Evolutionary conservation across 129 eudicot genomes (phyloP), one percentile per base, ranked within the genome.

Genomic region (sunflower (Helianthus annuus)): DNA sequence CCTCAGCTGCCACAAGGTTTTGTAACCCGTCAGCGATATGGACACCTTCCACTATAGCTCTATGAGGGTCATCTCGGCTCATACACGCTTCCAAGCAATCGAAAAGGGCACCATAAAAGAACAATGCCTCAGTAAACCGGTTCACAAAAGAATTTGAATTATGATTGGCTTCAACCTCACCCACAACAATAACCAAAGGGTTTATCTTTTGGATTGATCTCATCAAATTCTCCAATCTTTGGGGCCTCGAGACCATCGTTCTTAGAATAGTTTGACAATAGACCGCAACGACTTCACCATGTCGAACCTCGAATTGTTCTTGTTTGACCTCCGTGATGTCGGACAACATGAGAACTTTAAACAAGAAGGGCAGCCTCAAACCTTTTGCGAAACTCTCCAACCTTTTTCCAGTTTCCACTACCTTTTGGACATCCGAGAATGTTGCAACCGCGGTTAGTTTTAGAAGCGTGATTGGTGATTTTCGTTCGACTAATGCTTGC

Each of bases 161-260:
- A 71, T 81, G 91, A 60, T 77, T 83, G 11, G 87, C 88, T 64
- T 88, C 96, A 12, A 85, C 82, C 76, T 88, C 91, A 2, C 61
- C 54, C 64, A 88, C 83, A 45, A 85, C 85, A 71, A 88, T 29
- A 9, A 88, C 46, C 10, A 68, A 48, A 8, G 96, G 91, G 27
- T 78, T 83, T 40, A 88, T 74, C 65, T 6, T 67, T 68, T 59
- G 64, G 17, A 81, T 77, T 2, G 84, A 70, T 66, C 70, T 79
- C 83, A 88, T 81, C 10, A 86, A 36, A 16, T 57, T 79, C 6
- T 83, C 88, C 56, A 88, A 65, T 29, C 58, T 62, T 16, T 66
- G 68, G 7, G 96, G 87, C 42, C 38, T 81, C 24, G 80, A 79
- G 29, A 88, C 69, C 85, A 85, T 79, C 5, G 83, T 56, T 72